phyloP scores from a whole-genome alignment of 345 rosid genomes.

The Hypericum androsaemum region DNA sequence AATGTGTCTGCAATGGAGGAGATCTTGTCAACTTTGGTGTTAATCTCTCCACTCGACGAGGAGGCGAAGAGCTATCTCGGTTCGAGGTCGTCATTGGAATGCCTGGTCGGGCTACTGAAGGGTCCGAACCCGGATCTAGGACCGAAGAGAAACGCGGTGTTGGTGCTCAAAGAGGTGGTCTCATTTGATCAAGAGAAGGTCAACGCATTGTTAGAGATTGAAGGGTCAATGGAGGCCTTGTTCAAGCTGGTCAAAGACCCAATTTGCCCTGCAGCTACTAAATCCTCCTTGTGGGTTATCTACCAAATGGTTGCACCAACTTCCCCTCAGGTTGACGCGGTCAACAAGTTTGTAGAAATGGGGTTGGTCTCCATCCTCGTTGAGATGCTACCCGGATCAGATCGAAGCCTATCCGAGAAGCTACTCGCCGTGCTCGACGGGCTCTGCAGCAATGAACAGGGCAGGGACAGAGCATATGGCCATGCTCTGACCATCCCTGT shows the following conservation, averaged over 20 bases:
- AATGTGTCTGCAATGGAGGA: constrained; percentile 36
- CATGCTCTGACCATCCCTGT: constrained; percentile 36
- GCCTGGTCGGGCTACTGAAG: constrained; percentile 29
- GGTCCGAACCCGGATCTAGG: constrained; percentile 11
- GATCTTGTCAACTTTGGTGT: constrained; percentile 36
- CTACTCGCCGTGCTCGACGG: constrained; percentile 25
- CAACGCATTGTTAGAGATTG: constrained; percentile 16
- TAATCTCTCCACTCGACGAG: constrained; percentile 34
- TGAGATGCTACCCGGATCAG: constrained; percentile 23
- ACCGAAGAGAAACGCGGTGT: constrained; percentile 23
- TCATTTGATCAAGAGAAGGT: constrained; percentile 8
- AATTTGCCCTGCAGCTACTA: constrained; percentile 19
- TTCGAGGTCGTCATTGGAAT: constrained; percentile 20
- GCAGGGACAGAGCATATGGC: constrained; percentile 23
- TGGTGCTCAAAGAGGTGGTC: constrained; percentile 24
- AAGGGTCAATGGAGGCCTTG: constrained; percentile 16
- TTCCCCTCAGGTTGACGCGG: constrained; percentile 2
- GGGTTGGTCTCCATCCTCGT: constrained; percentile 24
- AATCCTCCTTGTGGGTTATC: constrained; percentile 29
- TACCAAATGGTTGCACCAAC: constrained; percentile 24
- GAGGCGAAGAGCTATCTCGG: constrained; percentile 24
- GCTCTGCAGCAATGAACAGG: constrained; percentile 27
- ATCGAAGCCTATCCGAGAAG: constrained; percentile 27
- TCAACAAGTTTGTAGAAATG: constrained; percentile 19
- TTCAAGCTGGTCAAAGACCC: constrained; percentile 26